phyloP scores from a whole-genome alignment of 768 basidiomycete genomes.

The Lentinula lateritia region DNA sequence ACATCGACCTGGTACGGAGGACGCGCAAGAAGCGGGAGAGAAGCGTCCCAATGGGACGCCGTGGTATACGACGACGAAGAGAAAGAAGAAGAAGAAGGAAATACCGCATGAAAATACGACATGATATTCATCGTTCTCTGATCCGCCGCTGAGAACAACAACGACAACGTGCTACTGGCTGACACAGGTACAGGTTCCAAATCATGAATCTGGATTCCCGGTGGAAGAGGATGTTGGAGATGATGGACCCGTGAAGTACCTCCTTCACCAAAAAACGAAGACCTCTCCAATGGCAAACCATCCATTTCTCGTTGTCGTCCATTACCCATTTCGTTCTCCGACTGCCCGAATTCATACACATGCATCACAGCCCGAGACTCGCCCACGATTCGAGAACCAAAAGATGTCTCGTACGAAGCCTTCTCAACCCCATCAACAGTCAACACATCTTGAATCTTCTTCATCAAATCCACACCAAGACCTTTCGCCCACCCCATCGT shows the following conservation, averaged over 20 bases:
- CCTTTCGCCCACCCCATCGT: constrained; percentile 98
- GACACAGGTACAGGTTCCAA: neutral
- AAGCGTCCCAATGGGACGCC: constrained; percentile 58
- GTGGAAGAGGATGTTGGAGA: neutral
- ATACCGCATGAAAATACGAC: constrained; percentile 69
- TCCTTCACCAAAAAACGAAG: neutral
- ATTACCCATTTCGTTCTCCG: neutral
- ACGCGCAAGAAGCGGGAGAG: constrained; percentile 58
- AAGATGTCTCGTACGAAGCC: neutral
- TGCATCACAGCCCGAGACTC: neutral
- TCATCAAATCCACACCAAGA: constrained; percentile 75
- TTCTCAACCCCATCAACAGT: neutral
- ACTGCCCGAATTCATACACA: neutral
- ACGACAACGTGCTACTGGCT: constrained; percentile 22
- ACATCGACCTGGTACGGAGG: constrained; percentile 72
- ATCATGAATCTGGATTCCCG: neutral
- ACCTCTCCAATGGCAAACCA: neutral
- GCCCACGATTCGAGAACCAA: neutral
- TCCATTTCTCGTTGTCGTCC: too few species aligned
- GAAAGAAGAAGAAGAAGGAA: constrained; percentile 13
- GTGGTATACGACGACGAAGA: constrained; percentile 11
- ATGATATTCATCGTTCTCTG: constrained; percentile 64
- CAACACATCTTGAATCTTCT: constrained; percentile 61
- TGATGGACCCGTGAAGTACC: neutral
- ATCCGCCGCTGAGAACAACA: constrained; percentile 53